These are phyloP conservation scores for Epichloe coenophiala DNA, from an alignment of 2,329 filamentous ascomycete genomes.

Conservation along the genomic window DNA sequence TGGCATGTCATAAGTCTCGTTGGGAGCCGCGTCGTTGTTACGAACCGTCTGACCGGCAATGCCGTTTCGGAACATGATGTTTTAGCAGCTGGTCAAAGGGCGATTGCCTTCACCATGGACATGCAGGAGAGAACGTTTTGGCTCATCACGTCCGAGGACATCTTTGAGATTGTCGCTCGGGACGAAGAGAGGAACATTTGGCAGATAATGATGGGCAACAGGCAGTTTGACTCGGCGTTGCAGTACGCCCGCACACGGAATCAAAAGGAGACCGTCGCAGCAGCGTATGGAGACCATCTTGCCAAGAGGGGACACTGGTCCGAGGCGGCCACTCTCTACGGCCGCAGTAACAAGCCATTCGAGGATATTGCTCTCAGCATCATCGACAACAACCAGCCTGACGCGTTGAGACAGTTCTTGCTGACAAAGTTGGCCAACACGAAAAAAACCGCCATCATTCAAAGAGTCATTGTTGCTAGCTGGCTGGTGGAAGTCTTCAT, in stretches of 20 bases:
- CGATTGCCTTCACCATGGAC: conserved; percentile 77
- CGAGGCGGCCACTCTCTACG: conserved; percentile 82
- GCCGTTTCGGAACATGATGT: conserved; percentile 82
- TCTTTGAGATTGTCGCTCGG: conserved; percentile 82
- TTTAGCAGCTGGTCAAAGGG: conserved; percentile 63
- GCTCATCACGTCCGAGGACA: conserved; percentile 83
- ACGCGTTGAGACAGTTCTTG: conserved; percentile 82
- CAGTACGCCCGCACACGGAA: conserved; percentile 66
- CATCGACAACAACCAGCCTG: conserved; percentile 79
- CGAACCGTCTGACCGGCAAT: conserved; percentile 75
- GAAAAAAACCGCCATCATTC: conserved; percentile 73
- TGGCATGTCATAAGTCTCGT: conserved; percentile 84
- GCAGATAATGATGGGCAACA: conserved; percentile 79
- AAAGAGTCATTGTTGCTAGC: conserved; percentile 84
- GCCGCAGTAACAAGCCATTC: conserved; percentile 91
- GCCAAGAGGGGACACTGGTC: conserved; percentile 67
- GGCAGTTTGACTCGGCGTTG: conserved; percentile 80
- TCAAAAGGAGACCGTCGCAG: conserved; percentile 79
- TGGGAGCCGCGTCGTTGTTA: conserved; percentile 68
- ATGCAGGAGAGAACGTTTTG: conserved; percentile 94
- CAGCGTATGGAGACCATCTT: conserved; percentile 80
- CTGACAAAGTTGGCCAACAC: conserved; percentile 68
- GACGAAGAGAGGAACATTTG: conserved; percentile 90
- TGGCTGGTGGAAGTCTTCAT: conserved; percentile 97
- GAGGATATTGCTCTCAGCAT: conserved; percentile 88